Base-by-base conservation (phyloP, 192 early-diverging fungal genomes). In the Rhizophagus prolifer region DNA sequence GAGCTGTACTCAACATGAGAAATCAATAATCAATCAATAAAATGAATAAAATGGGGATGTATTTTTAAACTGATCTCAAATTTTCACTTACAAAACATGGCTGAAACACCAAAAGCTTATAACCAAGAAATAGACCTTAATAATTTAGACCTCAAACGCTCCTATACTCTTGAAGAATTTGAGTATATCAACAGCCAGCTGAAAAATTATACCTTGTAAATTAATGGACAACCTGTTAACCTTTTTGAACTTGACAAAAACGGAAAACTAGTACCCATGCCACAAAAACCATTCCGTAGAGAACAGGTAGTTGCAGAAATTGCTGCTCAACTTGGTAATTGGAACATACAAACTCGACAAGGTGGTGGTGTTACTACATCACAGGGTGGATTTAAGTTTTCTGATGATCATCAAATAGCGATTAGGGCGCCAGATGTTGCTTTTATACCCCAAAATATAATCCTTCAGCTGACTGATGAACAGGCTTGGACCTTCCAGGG, bases 211-310 rank as follows among this genome's bases (percentile, higher is more conserved):
- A 58, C 47, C 23, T 26, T 77, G 70, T 28, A 69, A 77, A 68
- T 77, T 58, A 50, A 66, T 25, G 68, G 60, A 69, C n/a, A 66
- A 3, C 66, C 66, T 25, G 58, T 77, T 26, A 54, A 77, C 64
- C 75, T 61, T 58, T 77, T 77, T 60, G 75, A 77, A 8, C 75
- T 66, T 30, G 75, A 77, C 67, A 44, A 66, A 58, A 69, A 66
- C 2, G 75, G 63, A 7, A 77, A 59, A 68, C 75, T 77, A 59
- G 54, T 77, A 21, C 75, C 75, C 31, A 46, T 70, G 23, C 64
- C 26, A 59, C 75, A 47, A 69, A 46, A 44, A 69, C 63, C 46
- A 13, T 69, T 28, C 26, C 13, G 16, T 36, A 68, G 50, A 38
- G 65, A 77, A 58, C 38, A 41, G 31, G 69, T 61, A 50, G 77